Evolutionary conservation across 139 green algal genomes (phyloP).

Genomic region (Tetraselmis chui): DNA sequence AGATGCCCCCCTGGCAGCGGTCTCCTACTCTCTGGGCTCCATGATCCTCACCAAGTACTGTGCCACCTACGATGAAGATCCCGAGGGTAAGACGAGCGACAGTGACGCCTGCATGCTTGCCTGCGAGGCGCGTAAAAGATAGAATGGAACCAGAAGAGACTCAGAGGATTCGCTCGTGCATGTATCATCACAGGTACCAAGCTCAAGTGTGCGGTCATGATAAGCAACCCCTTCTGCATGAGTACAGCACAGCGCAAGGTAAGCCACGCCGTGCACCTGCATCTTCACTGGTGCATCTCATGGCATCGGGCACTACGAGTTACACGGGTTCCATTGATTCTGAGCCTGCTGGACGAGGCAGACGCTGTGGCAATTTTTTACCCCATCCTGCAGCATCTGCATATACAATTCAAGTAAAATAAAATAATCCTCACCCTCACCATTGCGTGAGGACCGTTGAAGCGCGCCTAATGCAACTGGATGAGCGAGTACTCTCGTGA

Average conservation of each 20-base stretch:
- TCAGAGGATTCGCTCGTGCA: neutral
- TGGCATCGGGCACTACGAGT: no score
- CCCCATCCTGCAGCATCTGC: no score
- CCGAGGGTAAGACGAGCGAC: neutral
- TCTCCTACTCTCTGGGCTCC: constrained; percentile 62
- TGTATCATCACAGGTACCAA: constrained; percentile 4
- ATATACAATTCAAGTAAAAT: no score
- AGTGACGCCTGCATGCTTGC: neutral
- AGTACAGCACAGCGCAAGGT: neutral
- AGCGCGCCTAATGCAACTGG: no score
- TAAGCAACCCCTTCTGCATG: constrained; percentile 27
- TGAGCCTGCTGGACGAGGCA: no score
- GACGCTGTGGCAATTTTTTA: no score
- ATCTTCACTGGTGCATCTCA: no score
- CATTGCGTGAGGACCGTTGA: no score
- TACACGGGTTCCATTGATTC: no score
- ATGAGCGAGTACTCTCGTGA: no score
- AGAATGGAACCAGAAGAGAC: no score
- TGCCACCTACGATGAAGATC: neutral
- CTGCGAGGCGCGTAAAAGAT: neutral
- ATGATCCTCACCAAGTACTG: constrained; percentile 67
- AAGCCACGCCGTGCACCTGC: neutral
- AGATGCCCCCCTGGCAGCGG: constrained; percentile 45
- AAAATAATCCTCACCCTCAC: no score
- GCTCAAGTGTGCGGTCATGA: constrained; percentile 11